Evolutionary conservation across 1,284 basidiomycete genomes (phyloP).

Genomic region (Porodaedalea pini): DNA sequence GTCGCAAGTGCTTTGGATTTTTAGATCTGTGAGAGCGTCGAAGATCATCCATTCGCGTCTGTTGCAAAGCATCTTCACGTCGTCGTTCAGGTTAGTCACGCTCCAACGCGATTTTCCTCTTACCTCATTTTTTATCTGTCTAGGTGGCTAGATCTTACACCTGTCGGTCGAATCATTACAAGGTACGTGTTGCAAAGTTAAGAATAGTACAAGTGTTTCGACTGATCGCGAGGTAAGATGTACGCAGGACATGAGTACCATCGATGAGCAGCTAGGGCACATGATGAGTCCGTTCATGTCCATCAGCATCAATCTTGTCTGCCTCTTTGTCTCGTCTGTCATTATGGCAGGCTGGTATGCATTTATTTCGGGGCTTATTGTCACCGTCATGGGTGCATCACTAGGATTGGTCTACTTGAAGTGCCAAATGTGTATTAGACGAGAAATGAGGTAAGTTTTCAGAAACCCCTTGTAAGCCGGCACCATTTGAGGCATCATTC

Average conservation of each 20-base stretch:
- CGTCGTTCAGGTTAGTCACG: constrained; percentile 31
- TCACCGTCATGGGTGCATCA: constrained; percentile 16
- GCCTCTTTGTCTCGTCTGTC: neutral
- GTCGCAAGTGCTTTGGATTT: neutral
- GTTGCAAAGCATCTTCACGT: constrained; percentile 31
- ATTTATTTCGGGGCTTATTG: constrained; percentile 17
- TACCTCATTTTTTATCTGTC: neutral
- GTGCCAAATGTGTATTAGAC: constrained; percentile 14
- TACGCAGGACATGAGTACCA: constrained; percentile 39
- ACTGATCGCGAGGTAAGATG: constrained; percentile 26
- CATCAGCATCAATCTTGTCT: constrained; percentile 5
- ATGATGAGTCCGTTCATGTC: constrained; percentile 24
- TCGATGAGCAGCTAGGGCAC: constrained; percentile 31
- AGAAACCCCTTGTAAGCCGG: too few relatives aligned
- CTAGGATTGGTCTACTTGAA: constrained; percentile 29
- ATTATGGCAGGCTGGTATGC: constrained; percentile 14
- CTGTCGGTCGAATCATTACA: constrained; percentile 39
- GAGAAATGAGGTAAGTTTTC: constrained; percentile 31
- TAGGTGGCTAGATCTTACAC: constrained; percentile 40
- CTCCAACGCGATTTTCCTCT: neutral
- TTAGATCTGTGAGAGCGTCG: constrained; percentile 1
- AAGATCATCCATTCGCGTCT: neutral
- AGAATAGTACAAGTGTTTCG: neutral
- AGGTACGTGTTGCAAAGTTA: constrained; percentile 31
- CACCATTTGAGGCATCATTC: too few relatives aligned